These are phyloP conservation scores for Epichloe scottii DNA, from an alignment of 2,329 filamentous ascomycete genomes.

Conservation along the genomic window DNA sequence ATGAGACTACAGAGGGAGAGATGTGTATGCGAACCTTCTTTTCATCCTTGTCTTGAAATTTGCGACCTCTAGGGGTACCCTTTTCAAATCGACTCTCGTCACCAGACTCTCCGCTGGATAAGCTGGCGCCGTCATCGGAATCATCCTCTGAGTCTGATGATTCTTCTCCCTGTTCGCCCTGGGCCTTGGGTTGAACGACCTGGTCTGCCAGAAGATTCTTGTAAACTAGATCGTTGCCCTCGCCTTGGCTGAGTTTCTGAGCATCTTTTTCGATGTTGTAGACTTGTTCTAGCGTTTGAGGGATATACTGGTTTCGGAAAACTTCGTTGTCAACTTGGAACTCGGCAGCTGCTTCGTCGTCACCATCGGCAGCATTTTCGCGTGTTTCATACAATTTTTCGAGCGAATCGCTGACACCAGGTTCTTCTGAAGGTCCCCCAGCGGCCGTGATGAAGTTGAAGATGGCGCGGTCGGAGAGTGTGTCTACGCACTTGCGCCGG, in stretches of 20 bases:
- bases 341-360: slow-evolving; percentile 34
- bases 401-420: slow-evolving; percentile 47
- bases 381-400: slow-evolving; percentile 54
- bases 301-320: slow-evolving; percentile 92
- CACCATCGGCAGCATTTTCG: slow-evolving; percentile 34
- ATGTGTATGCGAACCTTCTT: slow-evolving; percentile 48
- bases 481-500: slow-evolving; percentile 70
- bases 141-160: slow-evolving; percentile 25
- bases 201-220: slow-evolving; percentile 68
- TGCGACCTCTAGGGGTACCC: slow-evolving; percentile 62
- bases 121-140: slow-evolving; percentile 36
- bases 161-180: slow-evolving; percentile 26
- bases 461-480: slow-evolving; percentile 62
- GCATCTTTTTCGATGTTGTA: slow-evolving; percentile 92
- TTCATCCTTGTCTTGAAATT: slow-evolving; percentile 81
- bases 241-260: slow-evolving; percentile 59
- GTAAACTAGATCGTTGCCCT: slow-evolving; percentile 71
- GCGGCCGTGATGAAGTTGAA: slow-evolving; percentile 70
- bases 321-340: slow-evolving; percentile 78
- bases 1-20: neutral
- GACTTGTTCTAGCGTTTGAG: slow-evolving; percentile 88
- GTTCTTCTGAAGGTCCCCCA: slow-evolving; percentile 47
- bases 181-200: slow-evolving; percentile 29
- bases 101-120: slow-evolving; percentile 30
- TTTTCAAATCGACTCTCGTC: slow-evolving; percentile 49